phyloP scores from a whole-genome alignment of 2,329 filamentous ascomycete species.

The Penicillium sp. region DNA sequence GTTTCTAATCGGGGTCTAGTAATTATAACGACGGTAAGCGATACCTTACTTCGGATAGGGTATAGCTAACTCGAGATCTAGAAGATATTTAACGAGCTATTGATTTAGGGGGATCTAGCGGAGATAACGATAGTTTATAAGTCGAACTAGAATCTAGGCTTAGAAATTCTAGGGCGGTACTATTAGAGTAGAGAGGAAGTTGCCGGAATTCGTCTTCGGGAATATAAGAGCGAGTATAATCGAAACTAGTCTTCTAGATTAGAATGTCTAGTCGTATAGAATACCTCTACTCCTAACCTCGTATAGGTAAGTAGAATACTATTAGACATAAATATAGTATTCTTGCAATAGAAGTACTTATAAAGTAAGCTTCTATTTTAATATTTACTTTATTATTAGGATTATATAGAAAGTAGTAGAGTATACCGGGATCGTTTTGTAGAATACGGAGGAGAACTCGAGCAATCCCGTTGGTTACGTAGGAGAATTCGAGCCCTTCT shows the following conservation, averaged over 20 bases:
- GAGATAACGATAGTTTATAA: conserved; percentile 22
- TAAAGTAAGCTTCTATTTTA: neutral
- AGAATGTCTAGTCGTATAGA: conserved; percentile 9
- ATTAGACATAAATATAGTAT: conserved; percentile 25
- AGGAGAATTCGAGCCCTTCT: neutral
- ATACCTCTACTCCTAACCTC: conserved; percentile 24
- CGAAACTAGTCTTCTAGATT: conserved; percentile 21
- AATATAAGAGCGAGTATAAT: conserved; percentile 18
- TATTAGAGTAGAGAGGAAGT: conserved; percentile 15
- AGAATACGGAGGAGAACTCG: neutral
- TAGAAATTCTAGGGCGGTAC: conserved; percentile 13
- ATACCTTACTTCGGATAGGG: conserved; percentile 6
- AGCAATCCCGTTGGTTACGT: neutral
- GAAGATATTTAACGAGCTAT: conserved; percentile 14
- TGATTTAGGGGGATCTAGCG: conserved; percentile 9
- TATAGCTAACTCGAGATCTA: conserved; percentile 17
- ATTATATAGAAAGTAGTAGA: conserved; percentile 29
- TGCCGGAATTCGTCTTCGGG: conserved; percentile 18
- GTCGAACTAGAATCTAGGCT: conserved; percentile 15
- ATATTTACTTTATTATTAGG: conserved; percentile 16
- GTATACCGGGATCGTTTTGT: conserved; percentile 11
- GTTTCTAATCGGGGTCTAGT: conserved; percentile 15
- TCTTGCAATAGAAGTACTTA: conserved; percentile 16
- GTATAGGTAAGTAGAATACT: conserved; percentile 15
- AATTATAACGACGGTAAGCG: conserved; percentile 9